Conservation (phyloP, 768 basidiomycete genomes). For the Tricholomella constricta region DNA sequence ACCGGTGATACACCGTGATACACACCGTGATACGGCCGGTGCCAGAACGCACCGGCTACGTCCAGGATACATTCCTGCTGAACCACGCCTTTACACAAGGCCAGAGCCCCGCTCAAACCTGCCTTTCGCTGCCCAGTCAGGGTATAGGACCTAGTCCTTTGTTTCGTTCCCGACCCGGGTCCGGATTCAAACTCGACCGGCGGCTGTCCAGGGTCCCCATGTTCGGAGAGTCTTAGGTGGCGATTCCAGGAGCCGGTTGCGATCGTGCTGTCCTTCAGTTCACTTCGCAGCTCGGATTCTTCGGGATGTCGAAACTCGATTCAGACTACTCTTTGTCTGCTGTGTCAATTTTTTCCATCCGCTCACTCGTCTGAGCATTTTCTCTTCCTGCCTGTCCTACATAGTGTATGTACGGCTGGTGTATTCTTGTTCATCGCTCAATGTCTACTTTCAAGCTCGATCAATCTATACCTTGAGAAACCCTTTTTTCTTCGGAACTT, state of each 20-base stretch:
- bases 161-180: neutral
- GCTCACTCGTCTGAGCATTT: slow-evolving; percentile 21
- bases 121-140: neutral
- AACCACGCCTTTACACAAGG: too few relatives aligned
- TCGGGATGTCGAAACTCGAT: slow-evolving; percentile 49
- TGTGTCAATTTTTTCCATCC: slow-evolving; percentile 25
- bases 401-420: neutral
- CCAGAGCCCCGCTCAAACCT: too few relatives aligned
- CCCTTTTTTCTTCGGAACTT: too few relatives aligned
- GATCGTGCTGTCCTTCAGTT: slow-evolving; percentile 53
- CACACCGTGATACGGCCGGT: too few relatives aligned
- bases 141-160: neutral
- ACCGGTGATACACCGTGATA: too few relatives aligned
- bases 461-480: too few relatives aligned
- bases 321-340: slow-evolving; percentile 66
- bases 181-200: neutral
- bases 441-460: too few relatives aligned
- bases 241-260: slow-evolving; percentile 5
- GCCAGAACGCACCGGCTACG: too few relatives aligned
- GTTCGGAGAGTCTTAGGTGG: slow-evolving; percentile 20
- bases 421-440: neutral
- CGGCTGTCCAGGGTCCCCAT: slow-evolving; percentile 11
- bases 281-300: slow-evolving; percentile 62
- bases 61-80: too few relatives aligned
- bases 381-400: neutral